Evolutionary conservation across 306 rosid genomes (phyloP).

Genomic region (Cucurbita argyrosperma): DNA sequence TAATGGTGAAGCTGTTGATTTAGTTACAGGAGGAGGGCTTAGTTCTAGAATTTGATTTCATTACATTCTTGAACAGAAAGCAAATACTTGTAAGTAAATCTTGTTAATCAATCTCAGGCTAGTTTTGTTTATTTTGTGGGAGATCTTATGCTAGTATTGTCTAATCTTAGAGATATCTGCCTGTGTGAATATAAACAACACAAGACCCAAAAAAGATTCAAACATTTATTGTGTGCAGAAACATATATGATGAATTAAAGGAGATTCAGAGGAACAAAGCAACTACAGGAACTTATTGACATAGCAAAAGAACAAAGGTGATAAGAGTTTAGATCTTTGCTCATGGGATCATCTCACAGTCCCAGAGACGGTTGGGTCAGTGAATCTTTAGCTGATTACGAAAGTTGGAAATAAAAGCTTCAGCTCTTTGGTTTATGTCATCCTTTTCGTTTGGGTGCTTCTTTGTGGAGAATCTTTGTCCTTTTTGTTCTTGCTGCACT

Average conservation of each 20-base stretch:
- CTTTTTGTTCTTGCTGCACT: conserved; percentile 3
- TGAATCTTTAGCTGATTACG: conserved; percentile 37
- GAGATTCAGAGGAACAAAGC: background rate
- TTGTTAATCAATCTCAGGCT: conserved; percentile 22
- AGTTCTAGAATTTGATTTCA: conserved; percentile 17
- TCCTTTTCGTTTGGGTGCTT: conserved; percentile 7
- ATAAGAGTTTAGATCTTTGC: no score
- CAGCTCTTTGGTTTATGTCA: conserved; percentile 37
- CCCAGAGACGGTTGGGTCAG: conserved; percentile 13
- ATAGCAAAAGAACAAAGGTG: background rate
- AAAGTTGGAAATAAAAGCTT: conserved; percentile 48
- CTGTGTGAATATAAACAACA: conserved; percentile 18
- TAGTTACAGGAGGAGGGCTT: conserved; percentile 17
- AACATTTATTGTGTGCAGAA: background rate
- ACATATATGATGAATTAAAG: background rate
- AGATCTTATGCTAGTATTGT: conserved; percentile 30
- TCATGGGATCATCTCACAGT: conserved; percentile 7
- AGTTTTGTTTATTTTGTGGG: conserved; percentile 24
- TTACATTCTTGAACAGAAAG: conserved; percentile 42
- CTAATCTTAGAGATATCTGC: conserved; percentile 28
- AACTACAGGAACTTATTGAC: background rate
- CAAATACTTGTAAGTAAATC: conserved; percentile 50
- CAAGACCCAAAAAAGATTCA: background rate
- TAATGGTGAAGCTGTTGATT: conserved; percentile 12
- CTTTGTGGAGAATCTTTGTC: conserved; percentile 11